A percentile compares a stretch with the other conserved stretches of the same genome.
phyloP scores from a whole-genome alignment of 2,329 filamentous ascomycete genomes.

The Akanthomyces dipterigenus region DNA sequence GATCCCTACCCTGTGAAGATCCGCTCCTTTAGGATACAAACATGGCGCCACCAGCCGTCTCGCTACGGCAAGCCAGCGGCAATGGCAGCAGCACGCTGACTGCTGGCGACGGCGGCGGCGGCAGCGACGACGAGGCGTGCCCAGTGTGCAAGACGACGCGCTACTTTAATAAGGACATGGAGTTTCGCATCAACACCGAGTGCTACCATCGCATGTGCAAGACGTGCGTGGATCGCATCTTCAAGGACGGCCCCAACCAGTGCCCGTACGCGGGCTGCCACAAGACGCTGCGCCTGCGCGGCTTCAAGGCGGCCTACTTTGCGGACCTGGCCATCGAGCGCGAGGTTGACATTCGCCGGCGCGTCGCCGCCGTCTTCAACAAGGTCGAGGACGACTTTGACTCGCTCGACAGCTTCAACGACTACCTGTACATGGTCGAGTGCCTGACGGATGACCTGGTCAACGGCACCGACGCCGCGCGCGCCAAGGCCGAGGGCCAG shows the following conservation, averaged over 20 bases:
- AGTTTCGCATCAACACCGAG: slow-evolving; percentile 93
- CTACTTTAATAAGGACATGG: slow-evolving; percentile 90
- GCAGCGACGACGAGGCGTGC: slow-evolving; percentile 63
- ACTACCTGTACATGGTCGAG: slow-evolving; percentile 92
- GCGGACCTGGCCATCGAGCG: slow-evolving; percentile 81
- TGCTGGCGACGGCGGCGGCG: slow-evolving; percentile 22
- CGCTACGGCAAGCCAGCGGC: slow-evolving; percentile 9
- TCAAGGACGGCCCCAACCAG: slow-evolving; percentile 82
- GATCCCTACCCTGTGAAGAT: not conserved
- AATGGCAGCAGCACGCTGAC: slow-evolving; percentile 5
- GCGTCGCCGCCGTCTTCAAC: slow-evolving; percentile 79
- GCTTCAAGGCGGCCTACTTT: slow-evolving; percentile 85
- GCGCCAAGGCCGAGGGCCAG: slow-evolving; percentile 36
- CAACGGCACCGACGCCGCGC: slow-evolving; percentile 60
- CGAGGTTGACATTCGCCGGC: slow-evolving; percentile 83
- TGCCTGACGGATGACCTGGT: slow-evolving; percentile 85
- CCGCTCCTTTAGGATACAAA: not conserved
- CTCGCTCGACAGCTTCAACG: slow-evolving; percentile 74
- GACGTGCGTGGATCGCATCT: slow-evolving; percentile 90
- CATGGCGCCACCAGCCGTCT: slow-evolving; percentile 6
- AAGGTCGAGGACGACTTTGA: slow-evolving; percentile 88
- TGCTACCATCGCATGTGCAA: slow-evolving; percentile 99
- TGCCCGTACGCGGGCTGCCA: slow-evolving; percentile 88
- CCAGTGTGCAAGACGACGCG: slow-evolving; percentile 95
- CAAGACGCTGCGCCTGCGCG: slow-evolving; percentile 75